Evolutionary conservation across 139 green algal genomes (phyloP).

Genomic region (Haematococcus lacustris): DNA sequence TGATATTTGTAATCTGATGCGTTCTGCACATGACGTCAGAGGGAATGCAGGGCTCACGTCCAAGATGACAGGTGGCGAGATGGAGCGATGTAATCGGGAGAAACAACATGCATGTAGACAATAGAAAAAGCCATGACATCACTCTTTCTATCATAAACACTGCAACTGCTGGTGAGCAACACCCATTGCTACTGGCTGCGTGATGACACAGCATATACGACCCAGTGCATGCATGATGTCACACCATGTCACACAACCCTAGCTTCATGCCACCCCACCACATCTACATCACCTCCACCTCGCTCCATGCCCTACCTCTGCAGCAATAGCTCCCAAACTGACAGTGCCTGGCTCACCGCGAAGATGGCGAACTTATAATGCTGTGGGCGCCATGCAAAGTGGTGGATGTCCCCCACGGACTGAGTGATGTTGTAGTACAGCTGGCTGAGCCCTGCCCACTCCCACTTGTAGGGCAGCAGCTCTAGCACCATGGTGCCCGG

Average conservation of each 20-base stretch:
- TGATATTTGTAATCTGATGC: constrained; percentile 40
- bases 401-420: constrained; percentile 55
- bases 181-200: neutral
- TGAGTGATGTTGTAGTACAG: constrained; percentile 73
- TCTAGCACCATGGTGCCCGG: constrained; percentile 57
- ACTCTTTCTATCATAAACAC: neutral
- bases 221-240: neutral
- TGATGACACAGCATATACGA: neutral
- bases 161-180: neutral
- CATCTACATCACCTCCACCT: neutral
- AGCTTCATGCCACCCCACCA: neutral
- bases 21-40: constrained; percentile 13
- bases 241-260: neutral
- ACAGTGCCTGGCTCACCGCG: neutral
- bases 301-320: neutral
- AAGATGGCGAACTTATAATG: constrained; percentile 18
- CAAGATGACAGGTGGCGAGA: constrained; percentile 6
- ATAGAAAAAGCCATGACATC: neutral
- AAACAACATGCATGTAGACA: neutral
- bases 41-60: neutral
- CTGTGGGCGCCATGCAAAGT: constrained; percentile 67
- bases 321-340: neutral
- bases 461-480: constrained; percentile 82
- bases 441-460: constrained; percentile 57
- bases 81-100: neutral